Base-by-base conservation (phyloP, 2,329 filamentous ascomycete species). In the Botrytis deweyae region DNA sequence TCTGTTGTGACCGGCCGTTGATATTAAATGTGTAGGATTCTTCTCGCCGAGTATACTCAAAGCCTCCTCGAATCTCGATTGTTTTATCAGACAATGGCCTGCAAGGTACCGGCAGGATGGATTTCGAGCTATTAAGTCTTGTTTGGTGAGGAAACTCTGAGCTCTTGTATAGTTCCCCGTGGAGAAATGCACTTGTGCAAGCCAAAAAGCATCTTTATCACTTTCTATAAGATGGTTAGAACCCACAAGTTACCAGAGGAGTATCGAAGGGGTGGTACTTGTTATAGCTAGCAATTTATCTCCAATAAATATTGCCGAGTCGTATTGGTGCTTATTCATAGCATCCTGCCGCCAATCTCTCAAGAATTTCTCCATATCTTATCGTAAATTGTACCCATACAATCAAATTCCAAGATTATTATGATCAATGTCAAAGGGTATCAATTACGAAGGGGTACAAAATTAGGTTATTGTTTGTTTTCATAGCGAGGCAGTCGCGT, bases 161-260 rank as follows among this genome's bases (percentile, higher is more conserved):
- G 96, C 95, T 79, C 96, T 92, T 14, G 92, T 96, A 83, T 97
- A 98, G 85, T 98, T 97, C 79, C 94, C 95, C 67, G 94, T 96
- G 70, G 92, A 92, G 84, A 98, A 99, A 83, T 99, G 95, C 55
- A 97, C 94, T 84, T 98, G 95, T n/a, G 96, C 96, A 62, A 99
- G 91, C 92, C 94, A 98, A 81, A 97, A 97, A 59, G 95, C 95
- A 82, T 99, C 96, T 77, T 93, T 91, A 80, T 97, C 94, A 82
- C 95, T 93, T 80, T 95, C 96, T 98, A 77, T 25, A 36, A n/a
- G 46, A 25, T 16, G 20, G 71, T 78, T 44, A 76, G 72, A 69
- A 73, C 71, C 63, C 67, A 52, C 61, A 52, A 58, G 33, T n/a
- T 63, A 38, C 46, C 22, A 66, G 70, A 63, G n/a, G 49, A 40